These are phyloP conservation scores for Fusarium goolgardi DNA, from an alignment of 2,329 filamentous ascomycete genomes.

Conservation along the genomic window DNA sequence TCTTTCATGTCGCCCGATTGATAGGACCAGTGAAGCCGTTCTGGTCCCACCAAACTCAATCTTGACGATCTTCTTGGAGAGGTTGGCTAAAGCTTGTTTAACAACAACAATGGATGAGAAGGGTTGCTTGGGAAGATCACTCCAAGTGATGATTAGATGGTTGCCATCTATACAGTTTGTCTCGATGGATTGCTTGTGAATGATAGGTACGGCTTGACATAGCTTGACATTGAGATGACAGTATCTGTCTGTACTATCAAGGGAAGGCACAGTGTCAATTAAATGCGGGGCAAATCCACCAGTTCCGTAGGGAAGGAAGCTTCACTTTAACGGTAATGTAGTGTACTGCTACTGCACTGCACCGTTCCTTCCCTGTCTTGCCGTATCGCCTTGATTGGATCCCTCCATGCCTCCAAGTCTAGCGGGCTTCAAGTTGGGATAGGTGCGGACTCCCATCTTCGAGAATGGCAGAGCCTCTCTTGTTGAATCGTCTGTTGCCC, in stretches of 20 bases:
- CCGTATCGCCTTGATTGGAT: constrained; percentile 9
- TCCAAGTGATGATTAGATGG: background rate
- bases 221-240: background rate
- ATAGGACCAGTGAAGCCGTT: constrained; percentile 17
- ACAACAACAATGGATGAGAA: too few relatives aligned
- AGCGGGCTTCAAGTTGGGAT: constrained; percentile 26
- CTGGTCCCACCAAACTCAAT: constrained; percentile 48
- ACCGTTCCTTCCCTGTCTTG: constrained; percentile 3
- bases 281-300: constrained; percentile 23
- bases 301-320: constrained; percentile 16
- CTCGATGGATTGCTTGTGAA: background rate
- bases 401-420: constrained; percentile 1
- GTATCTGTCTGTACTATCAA: constrained; percentile 14
- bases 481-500: constrained; percentile 18
- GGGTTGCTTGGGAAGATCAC: too few relatives aligned
- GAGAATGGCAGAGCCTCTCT: constrained; percentile 22
- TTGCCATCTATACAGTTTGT: background rate
- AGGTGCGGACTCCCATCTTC: constrained; percentile 19
- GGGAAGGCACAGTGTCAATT: constrained; percentile 29
- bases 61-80: constrained; percentile 42
- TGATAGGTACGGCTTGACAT: background rate
- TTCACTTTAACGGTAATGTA: constrained; percentile 25
- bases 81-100: constrained; percentile 11
- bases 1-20: constrained; percentile 17
- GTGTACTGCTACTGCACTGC: too few relatives aligned